Base-by-base conservation (phyloP, 1,284 basidiomycete species). In the Peniophora sp. region DNA sequence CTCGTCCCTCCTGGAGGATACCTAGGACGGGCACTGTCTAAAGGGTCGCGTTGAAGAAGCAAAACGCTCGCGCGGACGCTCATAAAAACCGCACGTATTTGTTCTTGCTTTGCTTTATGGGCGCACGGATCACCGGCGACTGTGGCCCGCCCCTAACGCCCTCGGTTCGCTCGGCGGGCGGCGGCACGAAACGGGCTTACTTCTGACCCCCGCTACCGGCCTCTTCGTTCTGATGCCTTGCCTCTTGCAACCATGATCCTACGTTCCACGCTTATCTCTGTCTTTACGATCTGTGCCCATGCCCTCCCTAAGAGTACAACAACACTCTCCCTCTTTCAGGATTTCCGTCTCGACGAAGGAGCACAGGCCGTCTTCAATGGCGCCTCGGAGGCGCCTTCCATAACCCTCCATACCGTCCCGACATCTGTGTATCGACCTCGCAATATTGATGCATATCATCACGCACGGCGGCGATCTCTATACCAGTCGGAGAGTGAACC, bases 11-110 rank as follows among this genome's bases (percentile, higher is more conserved):
- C 72, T 80, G 56, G 56, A 52, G 57, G 54, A 51, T 59, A 64
- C 55, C 55, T 55, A 69, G 74, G 74, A 72, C 73, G 79, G 83
- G 84, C 76, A 86, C 83, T 86, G 83, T 86, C 84, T 86, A 76
- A 66, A 63, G 75, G 81, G 81, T 66, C 74, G 84, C 83, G 79
- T 68, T 68, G 59, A 53, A 58, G 52, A 56, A 58, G 52, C 51
- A 52, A 50, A 51, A 44, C n/a, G 12, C 27, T 5, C 27, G 27
- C 27, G 47, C 32, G 46, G 37, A 41, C 15, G 20, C 39, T 9
- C 39, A 22, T 41, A 22, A 41, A 41, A 41, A 22, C 9, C 15
- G 20, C 9, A n/a, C n/a, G 39, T n/a, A 41, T 22, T 22, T 41
- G 39, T 22, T 41, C 6, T 8, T 41, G 15, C 9, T 22, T n/a